Evolutionary conservation across 768 basidiomycete species (phyloP).

Genomic region (Tricholoma flavovirens): DNA sequence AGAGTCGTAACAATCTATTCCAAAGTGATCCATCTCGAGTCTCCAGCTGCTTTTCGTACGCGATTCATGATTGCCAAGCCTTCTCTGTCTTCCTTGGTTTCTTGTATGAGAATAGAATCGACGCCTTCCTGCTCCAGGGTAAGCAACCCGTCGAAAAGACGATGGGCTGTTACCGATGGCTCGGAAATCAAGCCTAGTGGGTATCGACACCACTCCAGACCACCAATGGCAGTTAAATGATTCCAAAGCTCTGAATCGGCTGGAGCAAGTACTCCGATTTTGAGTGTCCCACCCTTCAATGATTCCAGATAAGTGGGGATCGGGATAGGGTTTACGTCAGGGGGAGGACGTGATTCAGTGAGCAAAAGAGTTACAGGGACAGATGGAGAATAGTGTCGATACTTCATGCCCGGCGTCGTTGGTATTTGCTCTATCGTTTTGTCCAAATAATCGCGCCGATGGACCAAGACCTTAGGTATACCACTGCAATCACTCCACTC

Average conservation of each 20-base stretch:
- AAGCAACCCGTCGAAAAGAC: constrained; percentile 83
- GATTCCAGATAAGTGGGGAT: constrained; percentile 37
- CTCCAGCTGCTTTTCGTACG: constrained; percentile 81
- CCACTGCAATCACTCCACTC: constrained; percentile 24
- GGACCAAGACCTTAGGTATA: constrained; percentile 66
- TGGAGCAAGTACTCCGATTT: constrained; percentile 65
- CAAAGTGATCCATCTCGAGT: constrained; percentile 32
- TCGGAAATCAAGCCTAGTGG: constrained; percentile 45
- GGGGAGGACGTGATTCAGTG: constrained; percentile 40
- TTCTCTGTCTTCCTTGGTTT: constrained; percentile 70
- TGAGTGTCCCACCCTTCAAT: constrained; percentile 31
- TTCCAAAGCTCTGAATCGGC: constrained; percentile 48
- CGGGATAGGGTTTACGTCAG: constrained; percentile 23
- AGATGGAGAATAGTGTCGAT: constrained; percentile 91
- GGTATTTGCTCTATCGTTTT: constrained; percentile 69
- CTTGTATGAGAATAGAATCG: constrained; percentile 82
- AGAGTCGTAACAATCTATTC: constrained; percentile 5
- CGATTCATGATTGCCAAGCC: constrained; percentile 96
- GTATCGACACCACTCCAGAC: constrained; percentile 53
- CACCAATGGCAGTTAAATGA: constrained; percentile 22
- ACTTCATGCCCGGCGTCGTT: constrained; percentile 99
- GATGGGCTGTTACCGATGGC: constrained; percentile 66
- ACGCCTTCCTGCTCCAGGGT: constrained; percentile 73
- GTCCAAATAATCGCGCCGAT: constrained; percentile 72
- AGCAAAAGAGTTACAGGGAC: constrained; percentile 78